Evolutionary conservation across 78 protist species (phyloP).

Genomic region (Dictyostelium intermedium): DNA sequence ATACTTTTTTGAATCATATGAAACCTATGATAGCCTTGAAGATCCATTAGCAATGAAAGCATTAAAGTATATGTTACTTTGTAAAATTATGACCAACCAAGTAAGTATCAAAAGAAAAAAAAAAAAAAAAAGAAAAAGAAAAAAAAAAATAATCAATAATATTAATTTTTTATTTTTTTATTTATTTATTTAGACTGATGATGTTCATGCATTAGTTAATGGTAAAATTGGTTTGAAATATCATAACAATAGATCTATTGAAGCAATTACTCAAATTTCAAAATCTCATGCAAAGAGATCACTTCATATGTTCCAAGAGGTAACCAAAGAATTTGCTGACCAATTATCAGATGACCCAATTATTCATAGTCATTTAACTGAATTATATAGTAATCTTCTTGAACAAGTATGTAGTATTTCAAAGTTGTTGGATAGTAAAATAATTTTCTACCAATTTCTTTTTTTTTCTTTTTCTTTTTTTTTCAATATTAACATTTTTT

Average conservation of each 20-base stretch:
- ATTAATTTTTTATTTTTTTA: not conserved
- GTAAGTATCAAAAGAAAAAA: not conserved
- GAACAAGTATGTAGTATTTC: conserved; percentile 76
- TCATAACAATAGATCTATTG: conserved; percentile 81
- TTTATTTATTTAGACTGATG: conserved; percentile 82
- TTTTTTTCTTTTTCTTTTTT: not conserved
- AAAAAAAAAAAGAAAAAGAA: not conserved
- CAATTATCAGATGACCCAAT: conserved; percentile 82
- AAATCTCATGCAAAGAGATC: conserved; percentile 86
- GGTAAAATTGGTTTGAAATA: conserved; percentile 92
- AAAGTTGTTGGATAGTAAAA: too few relatives aligned
- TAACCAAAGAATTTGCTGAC: conserved; percentile 14
- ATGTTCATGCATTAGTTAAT: conserved; percentile 87
- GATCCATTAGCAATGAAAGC: conserved; percentile 76
- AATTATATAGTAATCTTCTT: conserved; percentile 92
- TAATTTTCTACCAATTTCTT: not conserved
- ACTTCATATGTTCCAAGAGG: conserved; percentile 82
- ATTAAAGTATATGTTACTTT: conserved; percentile 97
- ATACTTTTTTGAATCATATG: conserved; percentile 98
- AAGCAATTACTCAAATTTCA: conserved; percentile 93
- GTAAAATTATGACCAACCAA: conserved; percentile 93
- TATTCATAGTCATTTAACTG: conserved; percentile 73
- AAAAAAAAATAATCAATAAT: not conserved
- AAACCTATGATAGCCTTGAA: conserved; percentile 86
- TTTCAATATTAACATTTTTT: too few relatives aligned